Conservation (phyloP, 768 basidiomycete genomes). For the Calocera viscosa region DNA sequence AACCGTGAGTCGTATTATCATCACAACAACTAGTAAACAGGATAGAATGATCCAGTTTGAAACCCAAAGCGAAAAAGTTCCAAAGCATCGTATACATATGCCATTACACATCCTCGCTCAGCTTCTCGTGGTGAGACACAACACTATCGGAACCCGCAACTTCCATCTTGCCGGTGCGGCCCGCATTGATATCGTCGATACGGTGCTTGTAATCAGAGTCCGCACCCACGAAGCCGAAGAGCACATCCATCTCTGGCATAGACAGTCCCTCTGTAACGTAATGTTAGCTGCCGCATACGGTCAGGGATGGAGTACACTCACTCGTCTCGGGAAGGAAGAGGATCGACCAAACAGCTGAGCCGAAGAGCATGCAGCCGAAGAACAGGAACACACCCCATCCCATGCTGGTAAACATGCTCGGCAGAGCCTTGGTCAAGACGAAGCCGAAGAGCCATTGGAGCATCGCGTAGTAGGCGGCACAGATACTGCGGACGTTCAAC, state of each 20-base stretch:
- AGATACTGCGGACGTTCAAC: not conserved
- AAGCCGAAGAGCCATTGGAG: constrained; percentile 19
- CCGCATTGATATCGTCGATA: constrained; percentile 1
- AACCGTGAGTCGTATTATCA: not conserved
- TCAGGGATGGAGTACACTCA: not conserved
- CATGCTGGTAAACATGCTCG: constrained; percentile 23
- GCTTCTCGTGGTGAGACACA: not conserved
- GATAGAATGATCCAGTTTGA: not conserved
- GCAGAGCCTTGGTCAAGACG: constrained; percentile 25
- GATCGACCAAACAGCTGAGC: constrained; percentile 35
- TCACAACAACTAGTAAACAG: not conserved
- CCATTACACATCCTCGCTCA: constrained; percentile 1
- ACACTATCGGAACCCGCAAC: not conserved
- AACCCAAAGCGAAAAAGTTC: not conserved
- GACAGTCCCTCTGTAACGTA: not conserved
- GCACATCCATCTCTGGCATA: constrained; percentile 2
- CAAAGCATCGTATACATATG: not conserved
- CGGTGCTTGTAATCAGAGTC: constrained; percentile 1
- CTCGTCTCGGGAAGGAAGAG: constrained; percentile 38
- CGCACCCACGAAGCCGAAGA: not conserved
- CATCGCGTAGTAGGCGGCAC: constrained; percentile 19
- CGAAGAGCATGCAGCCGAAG: constrained; percentile 20
- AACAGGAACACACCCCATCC: constrained; percentile 25
- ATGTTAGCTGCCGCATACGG: not conserved
- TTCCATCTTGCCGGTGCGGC: not conserved